These are phyloP conservation scores for Solanum appendiculatum DNA, from an alignment of 257 asterid species.

Conservation along the genomic window DNA sequence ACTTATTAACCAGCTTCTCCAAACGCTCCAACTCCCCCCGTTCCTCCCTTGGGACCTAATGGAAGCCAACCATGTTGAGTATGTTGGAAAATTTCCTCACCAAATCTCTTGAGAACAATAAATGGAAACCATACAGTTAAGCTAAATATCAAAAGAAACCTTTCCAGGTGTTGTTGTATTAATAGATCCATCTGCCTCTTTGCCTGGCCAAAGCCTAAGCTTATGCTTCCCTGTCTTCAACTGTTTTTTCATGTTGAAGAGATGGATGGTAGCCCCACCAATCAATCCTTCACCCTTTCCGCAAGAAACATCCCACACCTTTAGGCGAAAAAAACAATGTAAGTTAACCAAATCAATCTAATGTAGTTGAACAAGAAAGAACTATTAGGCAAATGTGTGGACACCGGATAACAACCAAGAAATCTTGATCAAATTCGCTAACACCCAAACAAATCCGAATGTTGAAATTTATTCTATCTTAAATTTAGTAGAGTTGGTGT, in stretches of 20 bases:
- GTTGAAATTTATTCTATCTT: background rate
- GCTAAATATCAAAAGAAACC: conserved; percentile 25
- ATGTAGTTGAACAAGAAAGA: background rate
- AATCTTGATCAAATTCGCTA: background rate
- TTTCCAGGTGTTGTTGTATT: conserved; percentile 86
- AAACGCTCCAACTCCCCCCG: conserved; percentile 96
- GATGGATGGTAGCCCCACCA: conserved; percentile 96
- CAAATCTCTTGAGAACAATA: background rate
- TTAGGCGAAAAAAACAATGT: background rate
- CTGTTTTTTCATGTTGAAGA: conserved; percentile 81
- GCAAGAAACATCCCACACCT: conserved; percentile 89
- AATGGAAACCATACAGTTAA: background rate
- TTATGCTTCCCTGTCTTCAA: conserved; percentile 93
- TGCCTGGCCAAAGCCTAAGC: conserved; percentile 84
- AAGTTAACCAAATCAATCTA: background rate
- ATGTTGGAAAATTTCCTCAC: background rate
- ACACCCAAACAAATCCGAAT: background rate
- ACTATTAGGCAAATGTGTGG: background rate
- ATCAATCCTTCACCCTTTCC: conserved; percentile 60
- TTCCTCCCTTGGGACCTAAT: conserved; percentile 90
- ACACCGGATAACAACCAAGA: background rate
- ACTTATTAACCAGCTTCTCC: conserved; percentile 88
- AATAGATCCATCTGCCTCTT: conserved; percentile 92
- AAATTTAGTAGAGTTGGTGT: background rate
- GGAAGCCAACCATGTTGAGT: conserved; percentile 2